These are phyloP conservation scores for Cucurbita ficifolia DNA, from an alignment of 306 rosid genomes.

Conservation along the genomic window DNA sequence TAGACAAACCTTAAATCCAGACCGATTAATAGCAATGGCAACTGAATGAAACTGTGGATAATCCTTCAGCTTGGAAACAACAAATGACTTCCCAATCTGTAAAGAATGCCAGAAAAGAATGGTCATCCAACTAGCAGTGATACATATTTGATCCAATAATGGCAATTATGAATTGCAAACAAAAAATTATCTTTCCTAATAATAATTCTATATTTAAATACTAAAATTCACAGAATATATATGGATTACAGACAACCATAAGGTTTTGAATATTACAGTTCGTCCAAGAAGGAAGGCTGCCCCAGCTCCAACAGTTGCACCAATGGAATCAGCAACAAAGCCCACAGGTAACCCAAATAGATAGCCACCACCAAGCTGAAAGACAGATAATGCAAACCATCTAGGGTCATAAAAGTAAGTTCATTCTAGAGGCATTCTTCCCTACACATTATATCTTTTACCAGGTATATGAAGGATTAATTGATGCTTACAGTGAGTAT, in stretches of 20 bases:
- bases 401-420: neutral
- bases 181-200: neutral
- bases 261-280: slow-evolving; percentile 19
- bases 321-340: slow-evolving; percentile 37
- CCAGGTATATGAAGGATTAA: neutral
- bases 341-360: slow-evolving; percentile 49
- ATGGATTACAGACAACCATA: neutral
- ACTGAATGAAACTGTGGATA: slow-evolving; percentile 79
- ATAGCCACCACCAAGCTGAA: slow-evolving; percentile 57
- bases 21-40: slow-evolving; percentile 66
- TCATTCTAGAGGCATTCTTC: neutral
- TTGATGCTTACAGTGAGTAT: slow-evolving; percentile 29
- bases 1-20: slow-evolving; percentile 80
- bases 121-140: neutral
- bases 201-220: neutral
- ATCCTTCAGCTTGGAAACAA: slow-evolving; percentile 80
- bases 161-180: neutral
- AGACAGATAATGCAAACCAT: neutral
- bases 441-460: neutral
- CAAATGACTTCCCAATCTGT: slow-evolving; percentile 89
- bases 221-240: neutral
- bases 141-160: neutral
- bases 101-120: slow-evolving; percentile 12
- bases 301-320: slow-evolving; percentile 47
- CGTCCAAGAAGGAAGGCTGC: slow-evolving; percentile 44